phyloP scores from a whole-genome alignment of 2,329 filamentous ascomycete species.

The Knufia petricola region DNA sequence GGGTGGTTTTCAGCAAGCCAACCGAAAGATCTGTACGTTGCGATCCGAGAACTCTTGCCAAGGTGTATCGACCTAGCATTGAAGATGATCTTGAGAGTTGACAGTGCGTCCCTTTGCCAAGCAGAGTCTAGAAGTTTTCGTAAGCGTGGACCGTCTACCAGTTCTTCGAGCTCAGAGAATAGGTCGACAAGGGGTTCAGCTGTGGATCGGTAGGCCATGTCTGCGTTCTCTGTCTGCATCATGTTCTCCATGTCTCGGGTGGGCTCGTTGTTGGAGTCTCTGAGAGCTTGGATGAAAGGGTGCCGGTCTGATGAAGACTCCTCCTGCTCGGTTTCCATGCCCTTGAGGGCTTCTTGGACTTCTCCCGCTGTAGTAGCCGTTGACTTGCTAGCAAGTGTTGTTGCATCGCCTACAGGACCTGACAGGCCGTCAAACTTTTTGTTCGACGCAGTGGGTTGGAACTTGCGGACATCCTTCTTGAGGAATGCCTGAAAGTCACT shows the following conservation, averaged over 20 bases:
- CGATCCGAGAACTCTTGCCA: slow-evolving; percentile 42
- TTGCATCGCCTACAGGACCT: neutral
- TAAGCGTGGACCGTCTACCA: slow-evolving; percentile 32
- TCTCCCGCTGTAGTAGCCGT: neutral
- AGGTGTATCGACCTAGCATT: slow-evolving; percentile 53
- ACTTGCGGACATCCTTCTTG: slow-evolving; percentile 5
- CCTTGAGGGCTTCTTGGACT: neutral
- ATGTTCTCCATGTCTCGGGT: slow-evolving; percentile 29
- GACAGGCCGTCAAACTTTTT: neutral
- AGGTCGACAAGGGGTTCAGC: slow-evolving; percentile 42
- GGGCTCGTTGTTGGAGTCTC: neutral
- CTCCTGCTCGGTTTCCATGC: neutral
- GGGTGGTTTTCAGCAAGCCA: slow-evolving; percentile 50
- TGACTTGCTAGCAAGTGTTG: neutral
- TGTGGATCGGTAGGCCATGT: slow-evolving; percentile 41
- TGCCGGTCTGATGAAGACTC: neutral
- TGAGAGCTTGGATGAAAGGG: slow-evolving; percentile 6
- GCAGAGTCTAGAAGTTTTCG: slow-evolving; percentile 37
- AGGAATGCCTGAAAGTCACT: slow-evolving; percentile 3
- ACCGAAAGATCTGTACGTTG: slow-evolving; percentile 46
- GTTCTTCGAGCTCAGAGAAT: slow-evolving; percentile 42
- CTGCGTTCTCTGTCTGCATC: slow-evolving; percentile 45
- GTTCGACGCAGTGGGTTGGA: neutral
- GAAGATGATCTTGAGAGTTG: slow-evolving; percentile 51
- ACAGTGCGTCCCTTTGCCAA: slow-evolving; percentile 41